Percentiles rank a stretch among this genome's conserved stretches.
phyloP scores from a whole-genome alignment of 306 rosid genomes.

The Casuarina equisetifolia region DNA sequence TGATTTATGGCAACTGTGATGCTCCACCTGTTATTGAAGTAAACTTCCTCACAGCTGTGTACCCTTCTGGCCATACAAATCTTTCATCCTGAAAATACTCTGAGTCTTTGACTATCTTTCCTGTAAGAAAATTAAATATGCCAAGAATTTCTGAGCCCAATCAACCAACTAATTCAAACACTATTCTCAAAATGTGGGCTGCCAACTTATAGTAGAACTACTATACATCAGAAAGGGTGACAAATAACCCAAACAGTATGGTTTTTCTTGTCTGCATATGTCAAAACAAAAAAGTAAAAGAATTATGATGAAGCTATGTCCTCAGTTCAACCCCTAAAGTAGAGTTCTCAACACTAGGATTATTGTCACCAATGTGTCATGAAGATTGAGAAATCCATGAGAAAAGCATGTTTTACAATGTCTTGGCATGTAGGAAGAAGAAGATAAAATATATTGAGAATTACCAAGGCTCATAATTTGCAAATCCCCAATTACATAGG shows the following conservation, averaged over 20 bases:
- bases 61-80: constrained; percentile 91
- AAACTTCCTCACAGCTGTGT: constrained; percentile 83
- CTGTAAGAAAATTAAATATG: constrained; percentile 43
- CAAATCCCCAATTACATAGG: constrained; percentile 71
- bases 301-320: not conserved
- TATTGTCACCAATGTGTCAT: not conserved
- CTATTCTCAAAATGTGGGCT: not conserved
- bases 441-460: constrained; percentile 17
- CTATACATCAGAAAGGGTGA: not conserved
- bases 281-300: not conserved
- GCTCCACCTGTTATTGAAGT: constrained; percentile 72
- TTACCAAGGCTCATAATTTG: constrained; percentile 80
- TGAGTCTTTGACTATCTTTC: constrained; percentile 76
- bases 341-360: not conserved
- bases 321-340: constrained; percentile 1
- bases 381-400: constrained; percentile 21
- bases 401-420: constrained; percentile 13
- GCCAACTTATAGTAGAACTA: not conserved
- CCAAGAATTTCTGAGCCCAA: constrained; percentile 22
- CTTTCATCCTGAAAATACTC: constrained; percentile 60
- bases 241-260: not conserved
- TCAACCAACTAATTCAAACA: constrained; percentile 24
- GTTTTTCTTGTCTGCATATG: not conserved
- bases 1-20: not conserved
- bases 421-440: not conserved